Base-by-base conservation (phyloP, 768 basidiomycete genomes). In the Termitomyces bulborhizus region DNA sequence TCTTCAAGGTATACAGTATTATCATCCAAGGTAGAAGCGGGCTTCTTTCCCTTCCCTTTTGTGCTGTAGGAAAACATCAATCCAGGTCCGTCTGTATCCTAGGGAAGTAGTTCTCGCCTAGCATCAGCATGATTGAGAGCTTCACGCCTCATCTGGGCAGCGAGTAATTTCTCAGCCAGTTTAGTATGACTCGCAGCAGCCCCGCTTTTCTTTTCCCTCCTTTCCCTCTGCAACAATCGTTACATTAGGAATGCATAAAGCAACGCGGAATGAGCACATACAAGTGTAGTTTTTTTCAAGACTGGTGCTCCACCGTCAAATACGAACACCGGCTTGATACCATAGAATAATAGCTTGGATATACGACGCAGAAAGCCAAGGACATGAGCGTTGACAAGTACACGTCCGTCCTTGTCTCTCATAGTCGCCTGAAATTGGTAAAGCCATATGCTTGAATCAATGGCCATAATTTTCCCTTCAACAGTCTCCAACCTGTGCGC, bases 401-500 rank as follows among this genome's bases (percentile, higher is more conserved):
- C 90, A 24, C 86, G 84, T 27, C 97, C 97, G 56, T 98, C 93
- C 65, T 93, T 98, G 71, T 96, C 95, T 24, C 97, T 84, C 95
- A 98, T 98, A 8, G 97, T 98, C 21, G 96, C 95, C 73, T 98
- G 96, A 65, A 99, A 99, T 69, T 99, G 97, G 70, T 99, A 99
- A 52, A 99, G 85, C 97, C 97, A 99, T 60, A 99, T 98, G 62
- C 93, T 97, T 3, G 95, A 98, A 71, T 99, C 97, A 54, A 99
- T 98, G 3, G 97, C 97, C 73, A 99, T 83, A 9, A 84, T 75
- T 68, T 94, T 96, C n/a, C 93, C 94, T 65, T 95, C 94, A 66
- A 95, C 82, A 0, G 89, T 94, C 71, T 99, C 96, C 53, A 98
- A 76, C 70, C 94, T 96, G 64, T 26, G 29, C 18, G 6, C 54